Base-by-base conservation (phyloP, 176 grass and related monocot species). In the Chloris gayana region DNA sequence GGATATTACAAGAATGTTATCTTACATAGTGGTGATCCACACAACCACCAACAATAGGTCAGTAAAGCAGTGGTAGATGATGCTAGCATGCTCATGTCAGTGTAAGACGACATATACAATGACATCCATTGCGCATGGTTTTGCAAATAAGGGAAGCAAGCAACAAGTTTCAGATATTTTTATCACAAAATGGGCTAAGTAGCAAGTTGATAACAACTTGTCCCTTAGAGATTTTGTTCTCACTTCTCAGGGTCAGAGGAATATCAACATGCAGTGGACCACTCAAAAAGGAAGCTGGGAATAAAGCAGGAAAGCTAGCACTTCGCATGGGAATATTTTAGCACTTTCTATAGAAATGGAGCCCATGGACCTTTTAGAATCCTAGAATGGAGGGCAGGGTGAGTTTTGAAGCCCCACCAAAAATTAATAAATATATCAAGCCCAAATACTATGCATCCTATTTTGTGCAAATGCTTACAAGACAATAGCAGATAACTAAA, bases 261-360 rank as follows among this genome's bases (percentile, higher is more conserved):
- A 35, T 44, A 84, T 75, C 76, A 75, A 75, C 45, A 75, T 64
- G 45, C 37, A 35, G 56, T 84, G 75, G 76, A 75, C 50, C 69
- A 44, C 81, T 63, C 62, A 69, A 80, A 80, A 82, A 77, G 45
- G 69, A 35, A 72, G 45, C 67, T 37, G 64, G 34, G 67, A 83
- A 72, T 63, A 72, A 78, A 83, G 45, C 35, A 87, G 27, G 4
- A 78, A 81, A 78, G 47, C 22, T 22, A 83, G 69, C 60, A 64
- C 29, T 80, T 62, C 75, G 68, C 69, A 80, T 69, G 69, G 30
- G 62, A 50, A 60, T 70, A 29, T 84, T 29, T 79, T 62, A 69
- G 54, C 42, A 88, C 69, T 75, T 64, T 72, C 4, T 74, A 62
- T 47, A 84, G 56, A 39, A n/a, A 80, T 22, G 21, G 69, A 34